Evolutionary conservation across 805 yeast species (phyloP), one percentile per base, ranked within the genome.

Genomic region (Wickerhamiella lipophila): DNA sequence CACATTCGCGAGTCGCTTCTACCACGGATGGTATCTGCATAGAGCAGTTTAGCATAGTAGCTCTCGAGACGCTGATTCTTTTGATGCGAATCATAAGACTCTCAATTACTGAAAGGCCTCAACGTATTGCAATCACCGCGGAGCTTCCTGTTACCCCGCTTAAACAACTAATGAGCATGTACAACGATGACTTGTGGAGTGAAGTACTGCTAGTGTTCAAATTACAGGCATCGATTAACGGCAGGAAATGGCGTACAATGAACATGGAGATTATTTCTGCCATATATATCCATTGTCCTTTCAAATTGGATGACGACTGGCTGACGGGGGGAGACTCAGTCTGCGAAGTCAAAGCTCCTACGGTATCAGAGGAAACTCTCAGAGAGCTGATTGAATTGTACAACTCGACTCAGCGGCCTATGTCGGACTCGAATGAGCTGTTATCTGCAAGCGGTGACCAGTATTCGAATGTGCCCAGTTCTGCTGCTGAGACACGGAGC

Each of bases 261-360:
- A 92, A 89, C 61, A 89, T 92, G 96, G 96, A 88, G 55, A 69
- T 92, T 42, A 83, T 89, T 3, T 85, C 96, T 0, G 79, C 84
- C 52, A 87, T 89, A 2, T 89, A 83, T 58, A 62, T 92, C 23
- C 79, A 86, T 59, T 76, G 84, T 57, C 76, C 78, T 56, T 68
- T 87, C 34, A 76, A 79, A 15, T 63, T 89, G 43, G 73, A 78
- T 52, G 98, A 89, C 60, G 81, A 79, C 53, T 89, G 97, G 97
- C 71, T 89, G 25, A 79, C 79, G 13, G 95, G 95, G 0, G 74
- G 76, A 51, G 94, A 86, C 61, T 68, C 83, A 21, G 81, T 82
- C 25, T 79, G 77, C 16, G 88, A 85, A 53, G 68, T 84, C 50
- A 77, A 76, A 49, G 81, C 80, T 55, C 81, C 94, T 1, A 79